phyloP scores from a whole-genome alignment of 306 rosid genomes.

The Cucumis hystrix region DNA sequence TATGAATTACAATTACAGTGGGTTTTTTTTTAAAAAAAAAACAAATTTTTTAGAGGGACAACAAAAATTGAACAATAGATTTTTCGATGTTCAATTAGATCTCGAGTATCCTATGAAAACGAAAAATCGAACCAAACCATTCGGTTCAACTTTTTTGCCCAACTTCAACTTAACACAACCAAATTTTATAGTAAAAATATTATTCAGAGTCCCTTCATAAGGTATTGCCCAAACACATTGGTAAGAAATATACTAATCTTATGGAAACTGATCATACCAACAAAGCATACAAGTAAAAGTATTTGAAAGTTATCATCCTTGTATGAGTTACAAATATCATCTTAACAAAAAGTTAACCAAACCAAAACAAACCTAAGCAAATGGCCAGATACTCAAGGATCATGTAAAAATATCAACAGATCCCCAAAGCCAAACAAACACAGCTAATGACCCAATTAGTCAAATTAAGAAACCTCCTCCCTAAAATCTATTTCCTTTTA shows the following conservation, averaged over 20 bases:
- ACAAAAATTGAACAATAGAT: too few relatives aligned
- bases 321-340: slow-evolving; percentile 5
- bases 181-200: too few relatives aligned
- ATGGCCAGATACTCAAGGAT: background rate
- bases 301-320: background rate
- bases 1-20: too few relatives aligned
- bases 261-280: background rate
- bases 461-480: background rate
- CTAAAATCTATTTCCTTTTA: background rate
- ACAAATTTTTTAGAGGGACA: too few relatives aligned
- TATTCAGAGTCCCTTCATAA: too few relatives aligned
- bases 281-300: background rate
- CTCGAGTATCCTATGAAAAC: too few relatives aligned
- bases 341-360: slow-evolving; percentile 9
- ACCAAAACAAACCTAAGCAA: background rate
- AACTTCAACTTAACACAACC: too few relatives aligned
- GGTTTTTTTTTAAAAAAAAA: too few relatives aligned
- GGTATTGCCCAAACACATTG: background rate
- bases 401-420: slow-evolving; percentile 5
- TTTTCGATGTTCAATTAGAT: too few relatives aligned
- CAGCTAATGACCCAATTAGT: background rate
- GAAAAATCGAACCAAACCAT: too few relatives aligned
- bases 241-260: background rate
- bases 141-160: too few relatives aligned
- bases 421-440: background rate